Evolutionary conservation across 2,329 filamentous ascomycete species (phyloP).

Genomic region (Diaporthe sp.): DNA sequence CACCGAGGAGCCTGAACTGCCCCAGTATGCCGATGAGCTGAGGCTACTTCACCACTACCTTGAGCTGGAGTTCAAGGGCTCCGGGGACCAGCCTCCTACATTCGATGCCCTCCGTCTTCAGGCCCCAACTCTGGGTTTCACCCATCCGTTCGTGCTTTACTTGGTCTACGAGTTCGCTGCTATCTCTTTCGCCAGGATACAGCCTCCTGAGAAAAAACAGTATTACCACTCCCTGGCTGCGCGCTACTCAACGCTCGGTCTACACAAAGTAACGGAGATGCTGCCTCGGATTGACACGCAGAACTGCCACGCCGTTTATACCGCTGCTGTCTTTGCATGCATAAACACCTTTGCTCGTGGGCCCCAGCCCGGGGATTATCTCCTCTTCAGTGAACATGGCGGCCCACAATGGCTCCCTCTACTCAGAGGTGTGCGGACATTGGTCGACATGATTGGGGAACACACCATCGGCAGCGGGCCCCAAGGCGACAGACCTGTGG

Average conservation of each 20-base stretch:
- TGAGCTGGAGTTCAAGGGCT: background rate
- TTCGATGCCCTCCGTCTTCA: slow-evolving; percentile 1
- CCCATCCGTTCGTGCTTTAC: background rate
- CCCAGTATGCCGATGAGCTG: background rate
- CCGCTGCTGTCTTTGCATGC: background rate
- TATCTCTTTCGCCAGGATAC: background rate
- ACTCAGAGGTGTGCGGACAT: background rate
- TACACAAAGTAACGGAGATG: background rate
- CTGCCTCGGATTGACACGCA: slow-evolving; percentile 41
- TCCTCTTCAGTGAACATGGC: background rate
- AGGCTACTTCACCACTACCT: background rate
- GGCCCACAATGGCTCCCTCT: background rate
- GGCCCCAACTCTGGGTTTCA: background rate
- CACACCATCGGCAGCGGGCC: background rate
- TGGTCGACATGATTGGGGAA: background rate
- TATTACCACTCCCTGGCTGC: background rate
- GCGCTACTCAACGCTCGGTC: background rate
- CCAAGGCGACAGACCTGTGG: background rate
- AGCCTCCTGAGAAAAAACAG: background rate
- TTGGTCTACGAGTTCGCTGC: background rate
- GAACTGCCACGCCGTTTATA: background rate
- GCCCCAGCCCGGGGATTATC: background rate
- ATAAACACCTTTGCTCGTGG: background rate
- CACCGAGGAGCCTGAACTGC: background rate
- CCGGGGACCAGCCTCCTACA: background rate